Base-by-base conservation (phyloP, 2,329 filamentous ascomycete species). In the Chrysoporthe puriensis region DNA sequence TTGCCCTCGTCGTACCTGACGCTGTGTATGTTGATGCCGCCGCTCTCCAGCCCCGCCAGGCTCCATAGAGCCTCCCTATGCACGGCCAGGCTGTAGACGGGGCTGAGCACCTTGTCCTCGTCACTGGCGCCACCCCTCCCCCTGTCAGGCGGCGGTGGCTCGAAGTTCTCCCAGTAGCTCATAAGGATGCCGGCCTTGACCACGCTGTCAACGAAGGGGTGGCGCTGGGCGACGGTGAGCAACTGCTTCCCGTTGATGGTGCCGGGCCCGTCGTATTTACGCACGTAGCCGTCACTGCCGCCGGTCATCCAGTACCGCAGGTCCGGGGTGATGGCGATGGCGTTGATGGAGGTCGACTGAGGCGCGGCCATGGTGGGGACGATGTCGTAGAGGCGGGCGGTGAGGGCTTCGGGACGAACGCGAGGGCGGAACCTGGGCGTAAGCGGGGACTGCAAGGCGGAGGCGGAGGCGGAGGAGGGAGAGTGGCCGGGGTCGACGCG, bases 131-230 rank as follows among this genome's bases (percentile, higher is more conserved):
- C 61, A 34, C 61, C 78, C 4, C 79, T 78, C 59, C 61, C 16
- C 59, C 43, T 0, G 74, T 73, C 8, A 74, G 72, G 0, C 79
- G 75, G 76, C 2, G 80, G 72, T 2, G 88, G 87, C 76, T 99
- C 95, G 77, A 97, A 94, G 74, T 98, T 99, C 78, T 97, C 96
- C 96, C 96, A 99, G 78, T 99, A 99, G 63, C 92, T 97, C 86
- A 97, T 90, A 62, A 98, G 81, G 6, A 97, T 92, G 1, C 94
- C 96, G 2, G 95, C 94, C 79, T 99, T 99, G 66, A 93, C 93
- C 56, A 99, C 96, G 73, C 93, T 97, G 77, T 99, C 96, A 52
- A 99, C 96, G 74, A 98, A 99, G 0, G 96, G 96, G 76, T 99
- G 96, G 61, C 92, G 86, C 81, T 99, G 96, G 43, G 96, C 96